Percentiles rank a stretch among this genome's conserved stretches.
Evolutionary conservation across 495 filamentous ascomycete species (phyloP).

Genomic region (Penicillium canariense): DNA sequence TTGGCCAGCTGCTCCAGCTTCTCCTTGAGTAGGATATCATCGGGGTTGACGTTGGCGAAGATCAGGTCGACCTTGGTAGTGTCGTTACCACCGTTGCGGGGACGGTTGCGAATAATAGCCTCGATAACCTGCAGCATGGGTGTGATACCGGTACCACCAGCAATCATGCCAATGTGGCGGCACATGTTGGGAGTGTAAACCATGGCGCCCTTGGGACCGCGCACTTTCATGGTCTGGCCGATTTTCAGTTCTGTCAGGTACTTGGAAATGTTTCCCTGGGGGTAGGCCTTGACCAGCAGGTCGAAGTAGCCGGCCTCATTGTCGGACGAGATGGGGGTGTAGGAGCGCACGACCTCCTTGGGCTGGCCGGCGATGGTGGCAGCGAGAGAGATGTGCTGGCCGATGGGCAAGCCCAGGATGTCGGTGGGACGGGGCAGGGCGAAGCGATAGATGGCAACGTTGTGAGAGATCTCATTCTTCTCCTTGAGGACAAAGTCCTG

Average conservation of each 20-base stretch:
- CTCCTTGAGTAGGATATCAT: constrained; percentile 91
- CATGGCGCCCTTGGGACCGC: constrained; percentile 94
- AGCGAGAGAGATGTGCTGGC: constrained; percentile 95
- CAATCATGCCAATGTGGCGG: constrained; percentile 93
- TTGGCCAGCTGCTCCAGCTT: constrained; percentile 77
- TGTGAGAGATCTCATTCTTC: constrained; percentile 92
- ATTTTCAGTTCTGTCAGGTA: constrained; percentile 79
- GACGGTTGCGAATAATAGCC: constrained; percentile 81
- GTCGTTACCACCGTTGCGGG: constrained; percentile 65
- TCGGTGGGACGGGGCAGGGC: constrained; percentile 68
- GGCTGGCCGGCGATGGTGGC: constrained; percentile 70
- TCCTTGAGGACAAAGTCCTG: constrained; percentile 87
- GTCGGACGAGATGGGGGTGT: constrained; percentile 94
- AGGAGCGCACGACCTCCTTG: constrained; percentile 92
- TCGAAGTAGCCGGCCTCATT: constrained; percentile 92
- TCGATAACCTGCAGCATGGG: constrained; percentile 95
- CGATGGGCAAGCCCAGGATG: constrained; percentile 94
- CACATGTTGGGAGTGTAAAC: constrained; percentile 95
- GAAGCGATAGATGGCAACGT: constrained; percentile 98
- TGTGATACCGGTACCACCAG: constrained; percentile 95
- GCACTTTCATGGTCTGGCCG: constrained; percentile 83
- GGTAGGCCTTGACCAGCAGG: constrained; percentile 95
- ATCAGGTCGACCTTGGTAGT: constrained; percentile 87
- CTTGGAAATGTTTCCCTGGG: constrained; percentile 91
- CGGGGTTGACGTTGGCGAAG: constrained; percentile 90